Base-by-base conservation (phyloP, 2,329 filamentous ascomycete genomes). In the Colletotrichum tropicicola region DNA sequence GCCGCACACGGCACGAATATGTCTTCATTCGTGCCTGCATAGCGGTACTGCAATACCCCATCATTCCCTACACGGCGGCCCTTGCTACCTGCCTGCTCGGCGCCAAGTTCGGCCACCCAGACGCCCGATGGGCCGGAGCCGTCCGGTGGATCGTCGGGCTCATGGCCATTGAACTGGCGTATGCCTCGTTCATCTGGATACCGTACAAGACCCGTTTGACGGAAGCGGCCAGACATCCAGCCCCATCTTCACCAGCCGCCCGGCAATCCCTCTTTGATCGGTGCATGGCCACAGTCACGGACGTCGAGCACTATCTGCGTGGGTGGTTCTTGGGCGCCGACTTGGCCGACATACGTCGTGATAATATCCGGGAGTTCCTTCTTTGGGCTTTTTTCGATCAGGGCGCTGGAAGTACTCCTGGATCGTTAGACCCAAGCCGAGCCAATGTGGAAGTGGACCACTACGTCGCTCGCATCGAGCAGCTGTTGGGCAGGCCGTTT, bases 301-400 rank as follows among this genome's bases (percentile, higher is more conserved):
- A 88, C 66, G 78, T 81, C 0, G 84, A 87, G 57, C 74, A 75
- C 21, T 92, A 91, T 70, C 68, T 93, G 43, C 80, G 78, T 51
- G 80, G 82, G 65, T 93, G 91, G 91, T 92, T 92, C 68, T 79
- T 88, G n/a, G 87, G 85, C 30, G 87, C 89, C 2, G 78, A 83
- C 9, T 61, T 80, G 1, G 73, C 79, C 17, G 87, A 90, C 32
- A 87, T 93, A 58, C 81, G 83, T 45, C 79, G 85, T n/a, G 89
- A 92, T n/a, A 91, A 92, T 70, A 75, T 92, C 55, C 83, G 82
- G 68, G 87, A 91, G 66, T 92, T 91, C 69, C 74, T 91, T 21
- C 79, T 85, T 8, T 93, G 91, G 91, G 89, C 87, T 1, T 89
- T 92, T 71, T 86, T 90, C 64, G 88, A 90, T 59, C 68, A 62